phyloP scores from a whole-genome alignment of 768 basidiomycete species.

The Suillus americanus region DNA sequence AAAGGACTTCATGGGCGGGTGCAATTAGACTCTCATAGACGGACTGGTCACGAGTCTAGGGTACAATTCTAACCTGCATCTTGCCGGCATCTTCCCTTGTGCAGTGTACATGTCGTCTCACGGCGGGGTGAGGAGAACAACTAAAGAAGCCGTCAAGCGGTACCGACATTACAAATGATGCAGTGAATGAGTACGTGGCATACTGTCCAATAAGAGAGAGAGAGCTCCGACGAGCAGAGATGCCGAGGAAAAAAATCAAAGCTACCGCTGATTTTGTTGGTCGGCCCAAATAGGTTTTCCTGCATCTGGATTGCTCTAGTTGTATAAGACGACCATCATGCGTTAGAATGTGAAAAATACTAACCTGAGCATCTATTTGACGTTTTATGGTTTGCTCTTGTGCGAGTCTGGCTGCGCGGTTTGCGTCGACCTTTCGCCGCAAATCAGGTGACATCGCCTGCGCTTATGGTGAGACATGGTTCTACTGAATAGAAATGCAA shows the following conservation, averaged over 20 bases:
- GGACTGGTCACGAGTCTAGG: not conserved
- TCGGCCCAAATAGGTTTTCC: slow-evolving; percentile 36
- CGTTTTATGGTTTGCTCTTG: slow-evolving; percentile 55
- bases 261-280: slow-evolving; percentile 17
- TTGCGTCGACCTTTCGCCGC: slow-evolving; percentile 60
- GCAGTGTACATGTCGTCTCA: not conserved
- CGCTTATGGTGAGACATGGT: slow-evolving; percentile 4
- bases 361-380: slow-evolving; percentile 53
- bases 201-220: not conserved
- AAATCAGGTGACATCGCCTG: slow-evolving; percentile 68
- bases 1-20: not conserved
- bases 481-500: not conserved
- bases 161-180: not conserved
- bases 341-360: slow-evolving; percentile 22
- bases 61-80: not conserved
- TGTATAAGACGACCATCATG: not conserved
- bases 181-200: not conserved
- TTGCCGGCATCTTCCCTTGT: not conserved
- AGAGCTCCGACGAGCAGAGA: not conserved
- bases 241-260: not conserved
- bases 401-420: slow-evolving; percentile 49
- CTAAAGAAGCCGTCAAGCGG: not conserved
- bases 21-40: not conserved
- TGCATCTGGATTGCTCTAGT: slow-evolving; percentile 26
- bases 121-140: not conserved